A percentile compares a stretch with the other conserved stretches of the same genome.
These are phyloP conservation scores for Aspergillus vadensis DNA, from an alignment of 2,329 filamentous ascomycete genomes.

Conservation along the genomic window DNA sequence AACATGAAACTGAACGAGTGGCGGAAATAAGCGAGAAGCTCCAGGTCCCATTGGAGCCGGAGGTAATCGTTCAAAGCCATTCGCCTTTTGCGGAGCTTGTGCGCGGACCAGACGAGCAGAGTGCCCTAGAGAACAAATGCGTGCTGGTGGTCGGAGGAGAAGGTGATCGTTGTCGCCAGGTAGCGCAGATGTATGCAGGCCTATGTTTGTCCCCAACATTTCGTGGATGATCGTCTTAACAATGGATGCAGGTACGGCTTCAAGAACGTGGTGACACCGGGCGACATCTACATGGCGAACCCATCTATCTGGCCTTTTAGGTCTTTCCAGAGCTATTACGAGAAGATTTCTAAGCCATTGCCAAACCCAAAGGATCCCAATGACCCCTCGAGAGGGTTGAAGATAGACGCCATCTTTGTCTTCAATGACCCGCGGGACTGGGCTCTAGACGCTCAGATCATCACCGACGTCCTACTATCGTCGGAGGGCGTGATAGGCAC, in stretches of 20 bases:
- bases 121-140: slow-evolving; percentile 63
- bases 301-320: slow-evolving; percentile 82
- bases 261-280: slow-evolving; percentile 78
- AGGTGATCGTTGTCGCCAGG: slow-evolving; percentile 65
- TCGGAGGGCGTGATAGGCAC: slow-evolving; percentile 79
- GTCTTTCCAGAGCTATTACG: slow-evolving; percentile 65
- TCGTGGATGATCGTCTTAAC: neutral
- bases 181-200: slow-evolving; percentile 65
- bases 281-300: slow-evolving; percentile 75
- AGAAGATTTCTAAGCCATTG: slow-evolving; percentile 43
- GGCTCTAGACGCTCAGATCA: slow-evolving; percentile 84
- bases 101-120: slow-evolving; percentile 56
- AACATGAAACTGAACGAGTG: slow-evolving; percentile 73
- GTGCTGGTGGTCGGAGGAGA: slow-evolving; percentile 74
- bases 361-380: slow-evolving; percentile 39
- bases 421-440: slow-evolving; percentile 97
- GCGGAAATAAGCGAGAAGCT: slow-evolving; percentile 69
- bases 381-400: slow-evolving; percentile 58
- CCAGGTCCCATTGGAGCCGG: slow-evolving; percentile 63
- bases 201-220: neutral
- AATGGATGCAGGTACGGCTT: slow-evolving; percentile 64
- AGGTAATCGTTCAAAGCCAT: slow-evolving; percentile 84
- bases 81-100: slow-evolving; percentile 80
- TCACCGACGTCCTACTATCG: slow-evolving; percentile 81
- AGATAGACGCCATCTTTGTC: slow-evolving; percentile 87